Evolutionary conservation across 257 asterid species (phyloP).

Genomic region (Jaltomata sinuosa): DNA sequence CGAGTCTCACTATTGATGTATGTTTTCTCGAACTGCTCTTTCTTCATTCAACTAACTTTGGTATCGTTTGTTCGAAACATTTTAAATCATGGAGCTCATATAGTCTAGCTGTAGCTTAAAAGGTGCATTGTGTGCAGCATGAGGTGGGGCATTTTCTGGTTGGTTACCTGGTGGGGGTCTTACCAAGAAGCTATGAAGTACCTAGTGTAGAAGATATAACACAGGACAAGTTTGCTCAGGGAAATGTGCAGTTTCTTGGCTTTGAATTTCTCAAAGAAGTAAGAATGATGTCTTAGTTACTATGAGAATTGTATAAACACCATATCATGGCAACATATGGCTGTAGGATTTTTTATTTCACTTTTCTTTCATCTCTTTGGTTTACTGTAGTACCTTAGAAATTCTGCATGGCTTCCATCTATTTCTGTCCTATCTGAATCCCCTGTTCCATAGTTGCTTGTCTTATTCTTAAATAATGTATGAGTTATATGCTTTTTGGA

Average conservation of each 20-base stretch:
- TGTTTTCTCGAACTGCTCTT: not conserved
- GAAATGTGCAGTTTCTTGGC: slow-evolving; percentile 53
- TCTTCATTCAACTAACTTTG: not conserved
- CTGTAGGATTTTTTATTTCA: not conserved
- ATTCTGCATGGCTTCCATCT: not conserved
- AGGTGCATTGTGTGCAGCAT: slow-evolving; percentile 36
- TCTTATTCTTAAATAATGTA: not conserved
- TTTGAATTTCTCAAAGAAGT: slow-evolving; percentile 60
- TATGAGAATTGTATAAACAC: not conserved
- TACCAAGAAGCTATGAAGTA: slow-evolving; percentile 51
- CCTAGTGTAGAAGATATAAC: slow-evolving; percentile 49
- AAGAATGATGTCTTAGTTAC: slow-evolving; percentile 12
- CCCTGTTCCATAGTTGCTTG: not conserved
- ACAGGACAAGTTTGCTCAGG: slow-evolving; percentile 42
- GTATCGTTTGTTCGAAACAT: not conserved
- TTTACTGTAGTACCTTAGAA: not conserved
- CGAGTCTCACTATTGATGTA: not conserved
- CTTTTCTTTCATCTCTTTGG: not conserved
- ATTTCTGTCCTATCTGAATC: not conserved
- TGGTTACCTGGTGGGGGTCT: slow-evolving; percentile 64
- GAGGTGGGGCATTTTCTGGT: slow-evolving; percentile 81
- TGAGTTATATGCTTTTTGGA: not conserved
- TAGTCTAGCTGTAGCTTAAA: not conserved
- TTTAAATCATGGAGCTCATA: not conserved
- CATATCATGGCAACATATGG: not conserved